Base-by-base conservation (phyloP, 2,329 filamentous ascomycete genomes). In the Colletotrichum sp. region DNA sequence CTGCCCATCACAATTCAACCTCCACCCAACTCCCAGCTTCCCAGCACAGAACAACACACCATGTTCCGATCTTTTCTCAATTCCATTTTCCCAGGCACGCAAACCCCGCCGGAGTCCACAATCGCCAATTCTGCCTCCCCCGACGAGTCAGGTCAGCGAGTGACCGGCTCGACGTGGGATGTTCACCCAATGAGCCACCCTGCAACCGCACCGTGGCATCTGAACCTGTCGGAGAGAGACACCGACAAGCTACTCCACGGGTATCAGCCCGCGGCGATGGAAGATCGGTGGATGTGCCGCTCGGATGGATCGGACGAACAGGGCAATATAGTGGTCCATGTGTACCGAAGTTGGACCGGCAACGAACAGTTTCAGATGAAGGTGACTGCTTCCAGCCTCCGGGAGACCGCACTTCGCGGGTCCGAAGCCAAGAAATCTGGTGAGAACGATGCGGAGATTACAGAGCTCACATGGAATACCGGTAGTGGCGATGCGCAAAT, bases 211-310 rank as follows among this genome's bases (percentile, higher is more conserved):
- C 15, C 55, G 6, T 72, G 73, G 69, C 25, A 36, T 8, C 55
- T 68, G 9, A 13, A 25, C 6, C 28, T 72, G 3, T 72, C 69
- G 22, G n/a, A 22, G 8, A 48, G 8, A 55, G 69, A 69, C 69
- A 22, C 32, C 55, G 59, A 44, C 19, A 75, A 69, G 34, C 73
- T 75, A 5, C 28, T 72, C 4, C 1, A 12, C 30, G 69, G 69
- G 5, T 75, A 68, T 15, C 57, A 59, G 55, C 73, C 73, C 16
- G 44, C 25, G 4, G 64, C 44, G 22, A 75, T 75, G 73, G 73
- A 75, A 11, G 69, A 72, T 64, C 69, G 69, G 9, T 75, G 73
- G 73, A 68, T 75, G 69, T 64, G 36, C 28, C 59, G 59, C 22
- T 44, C 69, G 32, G 64, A 72, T 11, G 69, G 65, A 5, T 63